These are phyloP conservation scores for Amanita subjunquillea DNA, from an alignment of 768 basidiomycete species.

Conservation along the genomic window DNA sequence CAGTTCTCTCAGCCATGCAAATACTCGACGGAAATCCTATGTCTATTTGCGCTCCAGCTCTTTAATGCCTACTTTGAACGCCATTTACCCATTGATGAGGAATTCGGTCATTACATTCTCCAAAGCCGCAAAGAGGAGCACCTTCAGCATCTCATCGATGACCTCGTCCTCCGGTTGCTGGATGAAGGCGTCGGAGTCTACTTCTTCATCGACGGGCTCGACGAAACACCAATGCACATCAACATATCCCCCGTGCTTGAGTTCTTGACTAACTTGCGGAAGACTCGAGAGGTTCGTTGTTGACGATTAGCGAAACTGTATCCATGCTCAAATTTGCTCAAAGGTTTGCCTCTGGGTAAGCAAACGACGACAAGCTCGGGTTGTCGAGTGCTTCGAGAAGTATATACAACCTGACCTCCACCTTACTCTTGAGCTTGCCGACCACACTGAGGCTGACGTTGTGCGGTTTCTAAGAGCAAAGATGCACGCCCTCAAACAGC, in stretches of 20 bases:
- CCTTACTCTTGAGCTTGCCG: neutral
- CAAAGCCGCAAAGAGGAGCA: neutral
- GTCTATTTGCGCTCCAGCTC: neutral
- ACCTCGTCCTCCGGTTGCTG: neutral
- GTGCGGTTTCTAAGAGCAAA: neutral
- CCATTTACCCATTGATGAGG: neutral
- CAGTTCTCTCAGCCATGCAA: neutral
- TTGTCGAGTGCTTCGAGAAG: neutral
- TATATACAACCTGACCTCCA: neutral
- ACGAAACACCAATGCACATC: neutral
- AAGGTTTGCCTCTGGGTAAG: neutral
- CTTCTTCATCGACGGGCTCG: slow-evolving; percentile 2
- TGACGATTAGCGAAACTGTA: neutral
- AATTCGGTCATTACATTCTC: neutral
- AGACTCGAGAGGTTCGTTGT: neutral
- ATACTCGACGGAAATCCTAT: neutral
- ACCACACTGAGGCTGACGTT: neutral
- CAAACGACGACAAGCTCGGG: neutral
- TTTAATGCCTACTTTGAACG: neutral
- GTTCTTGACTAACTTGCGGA: neutral
- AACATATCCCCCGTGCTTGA: neutral
- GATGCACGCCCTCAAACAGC: neutral
- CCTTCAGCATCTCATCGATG: neutral
- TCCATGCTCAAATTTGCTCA: neutral
- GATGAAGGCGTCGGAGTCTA: neutral